A percentile compares a stretch with the other conserved stretches of the same genome.
Conservation (phyloP, 192 early-diverging fungal genomes). For the Allomyces arbusculus region DNA sequence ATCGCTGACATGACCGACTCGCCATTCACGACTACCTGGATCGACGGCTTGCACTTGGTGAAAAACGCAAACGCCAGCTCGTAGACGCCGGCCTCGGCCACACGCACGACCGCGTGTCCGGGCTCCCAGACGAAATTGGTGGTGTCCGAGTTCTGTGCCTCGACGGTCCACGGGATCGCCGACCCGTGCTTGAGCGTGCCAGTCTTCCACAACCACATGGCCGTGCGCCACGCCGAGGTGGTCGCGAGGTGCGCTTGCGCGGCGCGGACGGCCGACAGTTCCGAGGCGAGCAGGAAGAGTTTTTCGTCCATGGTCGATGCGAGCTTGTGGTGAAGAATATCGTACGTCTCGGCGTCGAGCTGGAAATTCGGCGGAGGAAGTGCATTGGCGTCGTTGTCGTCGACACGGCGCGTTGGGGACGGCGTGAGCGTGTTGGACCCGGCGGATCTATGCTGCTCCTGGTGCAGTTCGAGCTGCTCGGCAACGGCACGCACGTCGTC, state of each 20-base stretch:
- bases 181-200: conserved; percentile 16
- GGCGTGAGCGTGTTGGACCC: background rate
- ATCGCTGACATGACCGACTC: conserved; percentile 29
- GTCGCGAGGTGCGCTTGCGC: conserved; percentile 8
- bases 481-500: background rate
- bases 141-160: conserved; percentile 25
- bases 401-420: too few relatives aligned
- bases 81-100: conserved; percentile 22
- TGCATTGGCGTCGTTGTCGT: background rate
- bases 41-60: conserved; percentile 16
- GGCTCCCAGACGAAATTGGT: conserved; percentile 24
- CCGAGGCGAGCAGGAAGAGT: conserved; percentile 19
- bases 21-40: conserved; percentile 30
- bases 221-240: conserved; percentile 19
- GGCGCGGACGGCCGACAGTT: conserved; percentile 19
- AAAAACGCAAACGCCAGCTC: conserved; percentile 27
- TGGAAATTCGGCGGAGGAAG: background rate
- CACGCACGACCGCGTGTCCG: conserved; percentile 9
- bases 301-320: conserved; percentile 19
- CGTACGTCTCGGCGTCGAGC: background rate
- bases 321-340: background rate
- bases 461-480: background rate
- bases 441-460: background rate
- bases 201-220: conserved; percentile 26
- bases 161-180: conserved; percentile 22